Evolutionary conservation across 2,329 filamentous ascomycete genomes (phyloP).

Genomic region (Podosphaera fusca): DNA sequence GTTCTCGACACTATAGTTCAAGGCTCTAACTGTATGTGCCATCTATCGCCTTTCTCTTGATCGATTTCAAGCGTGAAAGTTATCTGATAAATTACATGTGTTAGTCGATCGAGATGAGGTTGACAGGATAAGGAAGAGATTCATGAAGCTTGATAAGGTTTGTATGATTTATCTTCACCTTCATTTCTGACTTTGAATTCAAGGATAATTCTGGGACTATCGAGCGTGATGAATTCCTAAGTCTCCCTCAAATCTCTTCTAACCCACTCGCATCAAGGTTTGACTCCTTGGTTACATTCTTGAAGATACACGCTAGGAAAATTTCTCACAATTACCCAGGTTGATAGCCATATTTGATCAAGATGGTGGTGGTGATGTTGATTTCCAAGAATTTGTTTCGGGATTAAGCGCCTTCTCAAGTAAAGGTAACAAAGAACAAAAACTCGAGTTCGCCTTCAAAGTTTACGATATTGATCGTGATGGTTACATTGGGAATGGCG

Average conservation of each 20-base stretch:
- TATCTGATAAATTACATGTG: slow-evolving; percentile 2
- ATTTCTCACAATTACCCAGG: slow-evolving; percentile 21
- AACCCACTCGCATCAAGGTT: slow-evolving; percentile 90
- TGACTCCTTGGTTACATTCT: background rate
- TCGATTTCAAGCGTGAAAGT: background rate
- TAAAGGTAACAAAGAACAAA: slow-evolving; percentile 98
- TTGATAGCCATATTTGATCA: slow-evolving; percentile 99
- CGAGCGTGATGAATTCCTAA: slow-evolving; percentile 94
- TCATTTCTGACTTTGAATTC: background rate
- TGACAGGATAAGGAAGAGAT: slow-evolving; percentile 81
- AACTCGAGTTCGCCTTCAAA: slow-evolving; percentile 93
- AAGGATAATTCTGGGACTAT: slow-evolving; percentile 96
- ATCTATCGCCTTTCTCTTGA: slow-evolving; percentile 2
- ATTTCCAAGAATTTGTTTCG: slow-evolving; percentile 96
- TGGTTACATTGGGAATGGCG: slow-evolving; percentile 94
- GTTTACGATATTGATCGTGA: slow-evolving; percentile 99
- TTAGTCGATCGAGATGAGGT: slow-evolving; percentile 93
- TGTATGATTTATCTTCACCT: slow-evolving; percentile 7
- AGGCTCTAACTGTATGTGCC: slow-evolving; percentile 65
- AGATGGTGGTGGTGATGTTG: slow-evolving; percentile 89
- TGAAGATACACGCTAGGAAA: no score
- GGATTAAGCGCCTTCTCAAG: slow-evolving; percentile 87
- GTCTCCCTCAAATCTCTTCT: slow-evolving; percentile 87
- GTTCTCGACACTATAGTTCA: slow-evolving; percentile 92
- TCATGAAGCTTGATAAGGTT: slow-evolving; percentile 99